phyloP scores from a whole-genome alignment of 495 filamentous ascomycete genomes.

The Aeminium ludgeri region DNA sequence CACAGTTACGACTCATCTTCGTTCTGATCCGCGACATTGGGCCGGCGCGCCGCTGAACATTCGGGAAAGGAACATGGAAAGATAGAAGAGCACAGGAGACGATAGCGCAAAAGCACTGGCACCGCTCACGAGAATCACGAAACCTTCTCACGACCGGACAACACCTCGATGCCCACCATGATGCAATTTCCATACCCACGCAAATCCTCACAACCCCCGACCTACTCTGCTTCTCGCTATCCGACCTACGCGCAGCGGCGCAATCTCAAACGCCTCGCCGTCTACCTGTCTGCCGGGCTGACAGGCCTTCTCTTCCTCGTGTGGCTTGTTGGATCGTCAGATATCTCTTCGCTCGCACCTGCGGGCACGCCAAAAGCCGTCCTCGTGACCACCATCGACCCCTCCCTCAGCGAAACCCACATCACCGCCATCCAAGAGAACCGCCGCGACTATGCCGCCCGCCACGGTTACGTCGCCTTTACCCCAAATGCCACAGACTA shows the following conservation, averaged over 20 bases:
- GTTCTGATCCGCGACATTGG: no score
- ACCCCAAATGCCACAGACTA: slow-evolving; percentile 64
- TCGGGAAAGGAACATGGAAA: no score
- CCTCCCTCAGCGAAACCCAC: slow-evolving; percentile 41
- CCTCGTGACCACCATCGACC: slow-evolving; percentile 72
- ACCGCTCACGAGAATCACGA: no score
- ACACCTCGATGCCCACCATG: no score
- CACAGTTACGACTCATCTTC: no score
- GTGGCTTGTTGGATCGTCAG: slow-evolving; percentile 5
- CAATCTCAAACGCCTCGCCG: slow-evolving; percentile 2
- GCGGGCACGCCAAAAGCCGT: slow-evolving; percentile 66
- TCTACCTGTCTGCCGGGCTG: slow-evolving; percentile 8
- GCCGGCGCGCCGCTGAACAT: no score
- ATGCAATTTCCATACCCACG: slow-evolving; percentile 18
- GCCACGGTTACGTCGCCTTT: slow-evolving; percentile 82
- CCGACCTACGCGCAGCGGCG: slow-evolving; percentile 2
- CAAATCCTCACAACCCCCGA: slow-evolving; percentile 10
- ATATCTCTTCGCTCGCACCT: slow-evolving; percentile 20
- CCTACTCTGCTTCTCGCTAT: slow-evolving; percentile 4
- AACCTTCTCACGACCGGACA: no score
- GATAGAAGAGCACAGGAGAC: no score
- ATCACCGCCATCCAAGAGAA: slow-evolving; percentile 61
- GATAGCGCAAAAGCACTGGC: no score
- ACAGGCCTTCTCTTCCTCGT: slow-evolving; percentile 2
- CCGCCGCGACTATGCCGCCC: slow-evolving; percentile 65